These are phyloP conservation scores for Cordia subcordata DNA, from an alignment of 257 asterid species.

Conservation along the genomic window DNA sequence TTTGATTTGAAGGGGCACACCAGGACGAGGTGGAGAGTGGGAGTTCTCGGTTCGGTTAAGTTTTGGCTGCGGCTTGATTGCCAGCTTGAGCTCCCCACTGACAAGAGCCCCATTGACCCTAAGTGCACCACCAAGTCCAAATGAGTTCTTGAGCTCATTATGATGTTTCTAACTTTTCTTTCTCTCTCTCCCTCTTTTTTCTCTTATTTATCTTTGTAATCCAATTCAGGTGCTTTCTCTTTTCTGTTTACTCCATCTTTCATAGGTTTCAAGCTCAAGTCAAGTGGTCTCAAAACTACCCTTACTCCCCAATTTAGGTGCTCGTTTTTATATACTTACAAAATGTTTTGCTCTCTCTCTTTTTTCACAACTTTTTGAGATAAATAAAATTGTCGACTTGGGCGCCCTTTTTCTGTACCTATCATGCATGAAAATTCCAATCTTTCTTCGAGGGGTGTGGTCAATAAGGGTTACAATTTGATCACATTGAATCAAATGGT, in stretches of 20 bases:
- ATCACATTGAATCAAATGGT: no score
- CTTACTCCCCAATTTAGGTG: neutral
- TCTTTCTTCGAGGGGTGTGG: no score
- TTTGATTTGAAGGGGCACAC: slow-evolving; percentile 54
- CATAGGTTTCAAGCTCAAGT: no score
- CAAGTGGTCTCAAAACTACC: no score
- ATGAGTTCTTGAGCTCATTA: slow-evolving; percentile 20
- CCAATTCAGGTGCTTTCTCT: neutral
- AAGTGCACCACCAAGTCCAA: slow-evolving; percentile 51
- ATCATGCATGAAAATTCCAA: no score
- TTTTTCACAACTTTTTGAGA: no score
- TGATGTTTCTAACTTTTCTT: neutral
- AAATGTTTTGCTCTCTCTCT: no score
- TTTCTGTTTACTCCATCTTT: neutral
- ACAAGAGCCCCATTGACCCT: slow-evolving; percentile 39
- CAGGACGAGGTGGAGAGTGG: slow-evolving; percentile 66
- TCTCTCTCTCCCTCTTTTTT: neutral
- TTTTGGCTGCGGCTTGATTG: slow-evolving; percentile 63
- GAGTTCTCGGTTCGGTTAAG: slow-evolving; percentile 67
- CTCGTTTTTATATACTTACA: no score
- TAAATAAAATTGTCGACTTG: no score
- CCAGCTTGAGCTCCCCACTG: slow-evolving; percentile 38
- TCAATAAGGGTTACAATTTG: no score
- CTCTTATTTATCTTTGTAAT: neutral
- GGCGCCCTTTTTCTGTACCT: no score